Base-by-base conservation (phyloP, 192 early-diverging fungal species). In the Mortierella antarctica region DNA sequence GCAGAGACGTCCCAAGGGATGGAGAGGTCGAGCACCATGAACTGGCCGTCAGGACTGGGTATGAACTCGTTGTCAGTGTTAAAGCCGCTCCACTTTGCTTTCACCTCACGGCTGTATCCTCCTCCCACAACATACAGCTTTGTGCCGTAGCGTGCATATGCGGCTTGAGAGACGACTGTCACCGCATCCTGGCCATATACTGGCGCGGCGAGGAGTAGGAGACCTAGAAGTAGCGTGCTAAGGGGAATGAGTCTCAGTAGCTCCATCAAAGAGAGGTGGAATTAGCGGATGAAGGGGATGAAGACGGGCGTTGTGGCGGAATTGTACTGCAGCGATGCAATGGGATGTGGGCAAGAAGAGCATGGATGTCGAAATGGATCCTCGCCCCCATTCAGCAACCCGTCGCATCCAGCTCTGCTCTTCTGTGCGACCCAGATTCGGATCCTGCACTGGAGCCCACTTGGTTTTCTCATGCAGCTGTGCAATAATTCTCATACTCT, bases 1-100 rank as follows among this genome's bases (percentile, higher is more conserved):
- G 20, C 2, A 3, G 13, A 1, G 11, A 39, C 1, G 17, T 6
- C 17, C 63, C 63, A 65, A 2, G 49, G 1, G 4, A 12, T 14
- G 15, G 50, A 14, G 63, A 65, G 63, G 2, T 65, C 63, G 2
- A 65, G 47, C 6, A 50, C 20, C 12, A 65, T 52, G 15, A 65
- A 65, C 17, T 65, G 63, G 7, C 52, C 50, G 31, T 31, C 31
- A 31, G 31, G 48, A 49, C 15, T 4, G 39, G 0, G 1, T 47
- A 12, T 7, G 23, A 12, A 6, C 9, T 7, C 14, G 2, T 1
- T 7, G 39, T n/a, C 9, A 41, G 10, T 8, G 15, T 7, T 6
- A 40, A 2, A 21, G 31, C 31, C 3, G 31, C 3, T 31, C 31
- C 31, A 51, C 50, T n/a, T 51, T n/a, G 17, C 50, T 12, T n/a